Base-by-base conservation (phyloP, 2,329 filamentous ascomycete genomes). In the Ophiocordyceps sinensis region DNA sequence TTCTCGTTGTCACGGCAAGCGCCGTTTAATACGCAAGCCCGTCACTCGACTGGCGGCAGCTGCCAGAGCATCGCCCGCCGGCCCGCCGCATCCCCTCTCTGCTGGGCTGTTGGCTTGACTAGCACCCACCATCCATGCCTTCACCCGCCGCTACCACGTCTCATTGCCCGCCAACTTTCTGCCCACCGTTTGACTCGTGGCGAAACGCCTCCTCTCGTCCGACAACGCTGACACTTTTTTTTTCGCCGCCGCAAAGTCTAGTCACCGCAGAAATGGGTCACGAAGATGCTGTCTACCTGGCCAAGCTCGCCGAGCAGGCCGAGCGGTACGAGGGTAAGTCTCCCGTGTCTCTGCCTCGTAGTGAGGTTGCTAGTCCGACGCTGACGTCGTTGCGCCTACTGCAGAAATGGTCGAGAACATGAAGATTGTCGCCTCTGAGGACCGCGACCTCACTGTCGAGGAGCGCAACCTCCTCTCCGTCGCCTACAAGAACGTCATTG, bases 341-440 rank as follows among this genome's bases (percentile, higher is more conserved):
- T 46, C 49, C 36, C 15, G 38, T 14, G 13, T 35, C 7, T 21
- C 28, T 36, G 12, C 30, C 12, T 4, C 28, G 36, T 28, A 15
- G 15, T 17, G 13, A 12, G 21, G 38, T 32, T 37, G 9, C 14
- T 15, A 9, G 26, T 28, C 19, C 36, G 56, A 58, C 47, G 59
- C 50, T 28, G 12, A 37, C 37, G 28, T 30, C 38, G 44, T 37
- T 41, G 43, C 34, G 34, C 40, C 17, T 26, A 37, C 38, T 51
- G 44, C 67, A 95, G 89, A 95, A 72, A 95, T 96, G 89, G 89
- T 96, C 54, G 87, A 94, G 76, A 94, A 95, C 79, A 96, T 96
- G 89, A 96, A 95, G 81, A 80, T 85, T 54, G 89, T 95, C 59
- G 89, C 89, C 58, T 88, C 84, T 53, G 85, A 89, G 63, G 78